Conservation (phyloP, 1,139 yeast genomes). For the Debaryomycetaceae sp. region DNA sequence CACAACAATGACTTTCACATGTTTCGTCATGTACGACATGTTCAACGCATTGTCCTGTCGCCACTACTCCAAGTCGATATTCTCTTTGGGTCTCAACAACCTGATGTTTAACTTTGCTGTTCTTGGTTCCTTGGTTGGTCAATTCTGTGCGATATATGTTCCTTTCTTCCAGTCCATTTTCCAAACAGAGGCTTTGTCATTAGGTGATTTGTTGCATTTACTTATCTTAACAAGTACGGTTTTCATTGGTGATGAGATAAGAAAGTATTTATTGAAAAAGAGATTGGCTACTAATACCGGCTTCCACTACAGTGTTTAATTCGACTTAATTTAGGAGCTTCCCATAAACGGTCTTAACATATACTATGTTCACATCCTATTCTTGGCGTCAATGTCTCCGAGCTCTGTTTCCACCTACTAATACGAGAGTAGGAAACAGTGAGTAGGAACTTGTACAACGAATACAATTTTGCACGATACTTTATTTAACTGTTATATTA, state of each 20-base stretch:
- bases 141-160: slow-evolving; percentile 84
- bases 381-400: no score
- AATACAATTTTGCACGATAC: no score
- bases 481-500: no score
- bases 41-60: slow-evolving; percentile 93
- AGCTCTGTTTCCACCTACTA: no score
- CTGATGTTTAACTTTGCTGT: slow-evolving; percentile 93
- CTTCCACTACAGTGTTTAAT: neutral
- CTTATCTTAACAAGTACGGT: slow-evolving; percentile 70
- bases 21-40: slow-evolving; percentile 93
- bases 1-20: slow-evolving; percentile 98
- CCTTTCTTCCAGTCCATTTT: slow-evolving; percentile 89
- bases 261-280: slow-evolving; percentile 45
- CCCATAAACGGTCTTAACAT: no score
- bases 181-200: slow-evolving; percentile 84
- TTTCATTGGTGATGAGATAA: slow-evolving; percentile 76
- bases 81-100: slow-evolving; percentile 73
- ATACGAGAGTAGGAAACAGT: no score
- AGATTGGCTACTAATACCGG: neutral
- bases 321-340: neutral
- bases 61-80: slow-evolving; percentile 76
- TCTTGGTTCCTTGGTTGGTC: slow-evolving; percentile 86
- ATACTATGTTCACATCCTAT: no score
- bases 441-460: no score
- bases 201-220: slow-evolving; percentile 66